Percentiles rank a stretch among this genome's conserved stretches.
phyloP scores from a whole-genome alignment of 805 yeast species.

The Spathaspora hagerdaliae region DNA sequence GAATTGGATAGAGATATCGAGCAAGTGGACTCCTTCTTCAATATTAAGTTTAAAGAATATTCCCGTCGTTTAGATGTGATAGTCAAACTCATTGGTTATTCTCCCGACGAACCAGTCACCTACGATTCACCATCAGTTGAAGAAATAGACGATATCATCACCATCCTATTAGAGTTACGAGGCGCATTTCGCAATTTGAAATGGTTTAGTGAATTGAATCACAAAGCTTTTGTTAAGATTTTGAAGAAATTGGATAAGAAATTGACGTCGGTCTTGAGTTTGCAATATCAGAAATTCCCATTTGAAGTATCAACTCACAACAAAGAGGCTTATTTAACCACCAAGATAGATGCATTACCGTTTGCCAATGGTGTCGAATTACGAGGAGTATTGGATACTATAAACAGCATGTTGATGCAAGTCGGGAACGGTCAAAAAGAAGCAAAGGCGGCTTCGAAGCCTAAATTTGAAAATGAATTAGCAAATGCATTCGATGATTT shows the following conservation, averaged over 20 bases:
- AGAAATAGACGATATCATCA: constrained; percentile 38
- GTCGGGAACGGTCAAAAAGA: constrained; percentile 35
- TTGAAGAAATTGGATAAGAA: constrained; percentile 89
- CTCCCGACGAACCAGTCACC: neutral
- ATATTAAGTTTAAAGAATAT: constrained; percentile 69
- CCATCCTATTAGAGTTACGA: constrained; percentile 69
- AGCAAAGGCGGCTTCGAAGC: neutral
- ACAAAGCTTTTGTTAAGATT: constrained; percentile 84
- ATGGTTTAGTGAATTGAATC: constrained; percentile 92
- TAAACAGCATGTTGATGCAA: constrained; percentile 50
- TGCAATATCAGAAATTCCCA: neutral
- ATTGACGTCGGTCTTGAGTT: constrained; percentile 20
- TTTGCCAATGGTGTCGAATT: constrained; percentile 73
- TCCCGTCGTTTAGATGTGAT: constrained; percentile 52
- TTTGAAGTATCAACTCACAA: constrained; percentile 28
- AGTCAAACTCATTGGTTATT: constrained; percentile 19
- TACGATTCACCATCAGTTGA: constrained; percentile 27
- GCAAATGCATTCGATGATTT: constrained; percentile 18
- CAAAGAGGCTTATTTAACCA: constrained; percentile 43
- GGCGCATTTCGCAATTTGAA: constrained; percentile 75
- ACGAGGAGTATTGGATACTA: constrained; percentile 45
- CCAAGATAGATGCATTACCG: constrained; percentile 69
- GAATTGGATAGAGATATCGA: constrained; percentile 79
- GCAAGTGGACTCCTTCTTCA: constrained; percentile 74
- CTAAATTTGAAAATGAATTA: constrained; percentile 15